Evolutionary conservation across 1,284 basidiomycete species (phyloP).

Genomic region (Megacollybia platyphylla): DNA sequence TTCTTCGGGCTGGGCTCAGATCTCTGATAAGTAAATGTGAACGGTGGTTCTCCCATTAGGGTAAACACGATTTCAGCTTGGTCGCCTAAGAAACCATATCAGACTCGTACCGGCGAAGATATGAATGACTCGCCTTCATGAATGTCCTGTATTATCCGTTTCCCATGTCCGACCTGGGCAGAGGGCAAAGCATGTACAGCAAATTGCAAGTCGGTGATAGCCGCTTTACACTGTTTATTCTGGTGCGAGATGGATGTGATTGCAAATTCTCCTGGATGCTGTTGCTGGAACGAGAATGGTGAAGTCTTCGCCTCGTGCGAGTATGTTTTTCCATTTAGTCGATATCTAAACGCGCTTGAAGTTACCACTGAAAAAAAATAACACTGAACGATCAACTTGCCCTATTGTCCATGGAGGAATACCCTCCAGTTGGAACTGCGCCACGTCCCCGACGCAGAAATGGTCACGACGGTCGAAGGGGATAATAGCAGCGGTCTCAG

Average conservation of each 20-base stretch:
- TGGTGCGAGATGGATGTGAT: conserved; percentile 85
- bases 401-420: conserved; percentile 92
- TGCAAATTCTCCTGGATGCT: conserved; percentile 71
- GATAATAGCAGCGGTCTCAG: conserved; percentile 88
- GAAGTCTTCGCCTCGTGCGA: conserved; percentile 68
- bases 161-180: conserved; percentile 80
- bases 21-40: conserved; percentile 89
- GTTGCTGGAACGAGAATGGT: conserved; percentile 75
- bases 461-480: conserved; percentile 70
- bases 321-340: conserved; percentile 66
- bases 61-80: conserved; percentile 90
- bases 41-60: conserved; percentile 84
- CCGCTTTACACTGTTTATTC: conserved; percentile 78
- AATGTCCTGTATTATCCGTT: conserved; percentile 72
- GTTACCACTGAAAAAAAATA: conserved; percentile 4
- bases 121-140: conserved; percentile 55
- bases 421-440: conserved; percentile 90
- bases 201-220: conserved; percentile 67
- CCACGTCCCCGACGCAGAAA: conserved; percentile 84
- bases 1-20: conserved; percentile 56
- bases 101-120: background rate
- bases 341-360: conserved; percentile 41
- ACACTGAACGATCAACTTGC: conserved; percentile 26
- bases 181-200: conserved; percentile 76
- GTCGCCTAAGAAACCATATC: conserved; percentile 39